Percentiles rank a stretch among this genome's conserved stretches.
phyloP scores from a whole-genome alignment of 1,139 yeast species.

The Hemisphaericaspora xylanilytica region DNA sequence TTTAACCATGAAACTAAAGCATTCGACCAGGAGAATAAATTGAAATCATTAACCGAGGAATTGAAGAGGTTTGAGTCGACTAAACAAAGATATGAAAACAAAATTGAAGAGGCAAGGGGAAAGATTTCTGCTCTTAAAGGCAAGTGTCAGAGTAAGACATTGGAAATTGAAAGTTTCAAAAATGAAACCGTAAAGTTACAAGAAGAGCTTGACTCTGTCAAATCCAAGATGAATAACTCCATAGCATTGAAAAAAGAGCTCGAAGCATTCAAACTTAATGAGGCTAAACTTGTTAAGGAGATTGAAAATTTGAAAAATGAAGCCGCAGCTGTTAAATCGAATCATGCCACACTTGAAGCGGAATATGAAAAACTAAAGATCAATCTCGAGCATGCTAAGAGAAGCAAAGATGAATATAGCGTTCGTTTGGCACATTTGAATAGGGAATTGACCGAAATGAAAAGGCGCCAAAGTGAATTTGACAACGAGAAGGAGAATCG shows the following conservation, averaged over 20 bases:
- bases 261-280: constrained; percentile 4
- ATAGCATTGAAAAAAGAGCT: constrained; percentile 3
- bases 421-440: constrained; percentile 26
- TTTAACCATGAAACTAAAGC: constrained; percentile 7
- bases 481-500: constrained; percentile 39
- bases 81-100: constrained; percentile 13
- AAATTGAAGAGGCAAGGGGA: constrained; percentile 14
- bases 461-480: constrained; percentile 15
- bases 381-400: constrained; percentile 36
- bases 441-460: constrained; percentile 22
- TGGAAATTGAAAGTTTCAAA: constrained; percentile 11
- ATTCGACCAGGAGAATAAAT: constrained; percentile 10
- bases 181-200: constrained; percentile 14
- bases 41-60: constrained; percentile 14
- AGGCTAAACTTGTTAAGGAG: constrained; percentile 8
- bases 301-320: constrained; percentile 7
- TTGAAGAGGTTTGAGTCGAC: constrained; percentile 13
- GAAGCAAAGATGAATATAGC: constrained; percentile 26
- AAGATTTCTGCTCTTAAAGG: constrained; percentile 13
- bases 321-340: constrained; percentile 4
- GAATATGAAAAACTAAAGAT: constrained; percentile 24
- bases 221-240: constrained; percentile 6
- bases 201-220: constrained; percentile 10
- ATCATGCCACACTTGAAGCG: constrained; percentile 16
- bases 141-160: constrained; percentile 11